phyloP scores from a whole-genome alignment of 1,284 basidiomycete species.

The Pisolithus thermaeus region DNA sequence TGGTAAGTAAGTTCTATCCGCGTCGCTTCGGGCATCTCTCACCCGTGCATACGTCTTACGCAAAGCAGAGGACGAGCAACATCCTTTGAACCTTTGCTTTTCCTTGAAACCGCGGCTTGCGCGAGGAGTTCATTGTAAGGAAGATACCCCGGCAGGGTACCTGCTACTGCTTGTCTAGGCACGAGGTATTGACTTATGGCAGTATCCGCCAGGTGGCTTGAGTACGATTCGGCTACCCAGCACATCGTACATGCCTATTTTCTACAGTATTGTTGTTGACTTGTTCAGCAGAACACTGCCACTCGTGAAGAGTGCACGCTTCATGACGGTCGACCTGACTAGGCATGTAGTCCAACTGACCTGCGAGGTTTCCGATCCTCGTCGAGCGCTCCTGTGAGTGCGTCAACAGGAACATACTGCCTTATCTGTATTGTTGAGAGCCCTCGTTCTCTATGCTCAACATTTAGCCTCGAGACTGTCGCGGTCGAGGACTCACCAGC shows the following conservation, averaged over 20 bases:
- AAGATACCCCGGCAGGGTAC: constrained; percentile 26
- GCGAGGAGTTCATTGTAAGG: constrained; percentile 13
- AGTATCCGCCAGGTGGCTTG: constrained; percentile 21
- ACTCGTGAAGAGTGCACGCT: constrained; percentile 37
- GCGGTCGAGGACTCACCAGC: constrained; percentile 26
- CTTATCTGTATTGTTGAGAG: constrained; percentile 35
- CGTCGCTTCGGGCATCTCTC: constrained; percentile 1
- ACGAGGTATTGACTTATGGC: constrained; percentile 16
- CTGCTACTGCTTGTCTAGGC: neutral
- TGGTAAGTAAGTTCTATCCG: constrained; percentile 31
- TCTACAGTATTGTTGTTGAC: constrained; percentile 42
- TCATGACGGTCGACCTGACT: constrained; percentile 44
- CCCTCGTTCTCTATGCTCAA: constrained; percentile 19
- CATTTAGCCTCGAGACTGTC: constrained; percentile 14
- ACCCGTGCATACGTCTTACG: constrained; percentile 32
- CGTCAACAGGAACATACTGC: constrained; percentile 33
- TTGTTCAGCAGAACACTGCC: constrained; percentile 38
- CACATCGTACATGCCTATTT: constrained; percentile 35
- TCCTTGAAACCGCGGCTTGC: constrained; percentile 19
- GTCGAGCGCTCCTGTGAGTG: constrained; percentile 36
- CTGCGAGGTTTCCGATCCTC: constrained; percentile 40
- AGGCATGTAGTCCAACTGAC: constrained; percentile 35
- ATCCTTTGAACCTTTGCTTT: constrained; percentile 30
- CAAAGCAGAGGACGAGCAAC: constrained; percentile 23
- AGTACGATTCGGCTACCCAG: constrained; percentile 34